Evolutionary conservation across 805 yeast genomes (phyloP), one percentile per base, ranked within the genome.

Genomic region (Ogataea saltuana): DNA sequence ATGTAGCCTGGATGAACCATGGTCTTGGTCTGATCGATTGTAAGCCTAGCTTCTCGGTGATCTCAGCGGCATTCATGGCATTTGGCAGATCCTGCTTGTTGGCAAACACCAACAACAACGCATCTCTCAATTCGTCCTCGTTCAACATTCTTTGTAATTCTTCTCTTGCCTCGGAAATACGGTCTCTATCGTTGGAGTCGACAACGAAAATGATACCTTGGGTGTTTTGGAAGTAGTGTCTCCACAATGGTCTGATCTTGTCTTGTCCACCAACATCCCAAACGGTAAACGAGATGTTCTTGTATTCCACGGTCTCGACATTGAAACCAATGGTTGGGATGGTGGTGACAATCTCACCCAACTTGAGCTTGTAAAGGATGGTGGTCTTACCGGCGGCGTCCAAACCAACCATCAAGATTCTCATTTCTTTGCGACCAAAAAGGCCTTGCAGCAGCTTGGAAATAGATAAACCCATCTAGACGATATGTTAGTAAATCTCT

Each of bases 201-300:
- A 91, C 96, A 53, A 91, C 98, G 67, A 90, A 91, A 69, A 91
- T 90, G 67, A 91, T 88, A 76, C 97, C 97, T 73, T 91, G 97
- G 50, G 97, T 89, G 80, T 91, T 91, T 75, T 91, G 96, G 87
- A 83, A 91, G 71, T 91, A 91, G 74, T 91, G 95, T 81, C 97
- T 86, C 98, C 98, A 91, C 71, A 91, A 77, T 48, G 98, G 97
- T 76, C 98, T 87, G 65, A 91, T 91, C 75, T 90, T 90, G 72
- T 89, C 97, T 78, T 91, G 98, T 81, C 98, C 98, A 85, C 98
- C 98, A 60, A 90, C 97, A 81, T 91, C 98, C 98, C 97, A 89
- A 54, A 89, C 97, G 48, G 96, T 88, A 75, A 89, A 89, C 33
- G 95, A 85, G 70, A 89, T 88, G 83, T 89, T 89, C 76, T 89